Base-by-base conservation (phyloP, 257 asterid genomes). In the Penstemon eatonii region DNA sequence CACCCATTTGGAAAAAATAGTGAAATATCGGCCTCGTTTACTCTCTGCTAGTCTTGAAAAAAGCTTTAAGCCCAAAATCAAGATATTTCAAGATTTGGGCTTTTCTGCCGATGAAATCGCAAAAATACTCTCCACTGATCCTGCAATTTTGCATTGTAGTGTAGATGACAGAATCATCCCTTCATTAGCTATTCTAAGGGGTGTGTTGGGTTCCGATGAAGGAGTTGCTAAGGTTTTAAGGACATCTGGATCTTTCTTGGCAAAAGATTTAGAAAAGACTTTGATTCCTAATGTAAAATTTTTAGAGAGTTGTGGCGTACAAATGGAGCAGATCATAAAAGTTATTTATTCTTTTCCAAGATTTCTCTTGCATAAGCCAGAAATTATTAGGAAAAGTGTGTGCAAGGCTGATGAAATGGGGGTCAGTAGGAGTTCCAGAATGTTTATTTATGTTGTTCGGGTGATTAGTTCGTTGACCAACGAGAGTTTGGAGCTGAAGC, bases 1-100 rank as follows among this genome's bases (percentile, higher is more conserved):
- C 43, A 38, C 72, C 65, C 82, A 83, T 12, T 52, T 83, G 67
- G 82, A 65, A 66, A 76, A 36, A 56, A 36, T 76, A 67, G 7
- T 76, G 65, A 78, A 10, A 25, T 41, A 36, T 1, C 56, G 6
- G 36, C 79, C 85, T 60, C 15, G 15, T 0, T 11, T 82, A 40
- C 33, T 79, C 9, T 13, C 59, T 2, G 42, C 70, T 3, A 43
- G 47, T 50, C 64, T 83, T 47, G 79, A 75, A 33, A 74, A 57
- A 4, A 57, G 75, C 42, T 53, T 75, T 50, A 68, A 73, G 76
- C 85, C 80, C 54, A 83, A 78, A 79, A 75, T 80, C 56, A 44
- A 78, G 70, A 60, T 67, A 67, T 56, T 80, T 38, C 80, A 75
- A 8, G 78, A 81, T 37, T 25, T 25, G 33, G 33, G 33, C 33